phyloP scores from a whole-genome alignment of 352 stramenopile genomes.

The Phytophthora brassicae region DNA sequence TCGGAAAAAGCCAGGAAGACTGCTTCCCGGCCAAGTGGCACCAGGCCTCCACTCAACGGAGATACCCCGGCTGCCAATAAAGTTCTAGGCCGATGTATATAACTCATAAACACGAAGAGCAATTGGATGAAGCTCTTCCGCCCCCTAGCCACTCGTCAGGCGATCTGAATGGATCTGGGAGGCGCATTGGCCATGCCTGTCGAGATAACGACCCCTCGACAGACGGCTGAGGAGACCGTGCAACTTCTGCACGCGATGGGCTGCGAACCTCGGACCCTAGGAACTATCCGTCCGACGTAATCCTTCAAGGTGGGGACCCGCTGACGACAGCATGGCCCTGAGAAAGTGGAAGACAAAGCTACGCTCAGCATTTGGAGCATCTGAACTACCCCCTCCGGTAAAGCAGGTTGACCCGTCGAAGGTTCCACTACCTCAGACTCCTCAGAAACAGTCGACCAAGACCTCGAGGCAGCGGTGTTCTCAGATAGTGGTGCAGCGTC shows the following conservation, averaged over 20 bases:
- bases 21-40: neutral
- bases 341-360: neutral
- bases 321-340: neutral
- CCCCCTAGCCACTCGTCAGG: neutral
- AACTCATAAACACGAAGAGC: neutral
- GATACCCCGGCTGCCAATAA: neutral
- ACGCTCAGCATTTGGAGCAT: neutral
- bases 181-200: no score
- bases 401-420: neutral
- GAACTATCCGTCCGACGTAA: neutral
- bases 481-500: neutral
- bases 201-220: neutral
- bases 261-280: neutral
- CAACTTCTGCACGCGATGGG: constrained; percentile 2
- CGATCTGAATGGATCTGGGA: no score
- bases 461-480: neutral
- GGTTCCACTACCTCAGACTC: neutral
- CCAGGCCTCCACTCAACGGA: neutral
- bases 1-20: neutral
- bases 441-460: neutral
- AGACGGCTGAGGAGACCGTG: constrained; percentile 1
- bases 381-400: neutral
- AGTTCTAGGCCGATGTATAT: neutral
- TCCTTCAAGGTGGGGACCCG: neutral
- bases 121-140: neutral